Evolutionary conservation across 805 yeast genomes (phyloP).

Genomic region (Wickerhamiella slavikovae): DNA sequence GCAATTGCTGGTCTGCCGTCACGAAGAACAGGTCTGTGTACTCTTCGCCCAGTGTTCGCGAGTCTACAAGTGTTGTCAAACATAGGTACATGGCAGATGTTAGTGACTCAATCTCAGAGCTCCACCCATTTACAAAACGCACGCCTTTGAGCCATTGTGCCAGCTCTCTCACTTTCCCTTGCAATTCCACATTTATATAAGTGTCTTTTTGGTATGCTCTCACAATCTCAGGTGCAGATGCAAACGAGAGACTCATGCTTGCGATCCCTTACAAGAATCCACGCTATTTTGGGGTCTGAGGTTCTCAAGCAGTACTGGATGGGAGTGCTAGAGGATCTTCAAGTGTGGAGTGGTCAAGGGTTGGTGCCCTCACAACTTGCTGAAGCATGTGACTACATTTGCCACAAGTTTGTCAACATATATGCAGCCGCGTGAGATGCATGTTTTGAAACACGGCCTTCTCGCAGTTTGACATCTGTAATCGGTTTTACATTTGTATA

Average conservation of each 20-base stretch:
- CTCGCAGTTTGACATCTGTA: too few species aligned
- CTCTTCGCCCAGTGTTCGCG: constrained; percentile 83
- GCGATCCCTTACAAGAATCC: not conserved
- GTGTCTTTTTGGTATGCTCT: constrained; percentile 82
- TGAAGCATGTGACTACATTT: too few species aligned
- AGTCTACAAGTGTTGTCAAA: constrained; percentile 55
- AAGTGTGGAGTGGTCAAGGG: too few species aligned
- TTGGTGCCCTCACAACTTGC: too few species aligned
- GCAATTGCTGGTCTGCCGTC: constrained; percentile 12
- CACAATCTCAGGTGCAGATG: constrained; percentile 75
- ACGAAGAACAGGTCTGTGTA: constrained; percentile 41
- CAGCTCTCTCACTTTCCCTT: constrained; percentile 34
- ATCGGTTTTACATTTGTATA: too few species aligned
- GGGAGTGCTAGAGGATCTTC: too few species aligned
- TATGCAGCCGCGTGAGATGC: too few species aligned
- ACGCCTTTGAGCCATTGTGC: constrained; percentile 29
- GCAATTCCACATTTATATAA: constrained; percentile 38
- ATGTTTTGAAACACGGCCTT: too few species aligned
- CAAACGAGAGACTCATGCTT: constrained; percentile 31
- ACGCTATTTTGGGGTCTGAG: too few species aligned
- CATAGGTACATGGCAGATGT: constrained; percentile 45
- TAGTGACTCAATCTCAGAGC: constrained; percentile 36
- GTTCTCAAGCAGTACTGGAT: too few species aligned
- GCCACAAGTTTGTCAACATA: too few species aligned
- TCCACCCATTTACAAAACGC: constrained; percentile 40